Conservation (phyloP, 768 basidiomycete genomes). For the Inosperma sp. region DNA sequence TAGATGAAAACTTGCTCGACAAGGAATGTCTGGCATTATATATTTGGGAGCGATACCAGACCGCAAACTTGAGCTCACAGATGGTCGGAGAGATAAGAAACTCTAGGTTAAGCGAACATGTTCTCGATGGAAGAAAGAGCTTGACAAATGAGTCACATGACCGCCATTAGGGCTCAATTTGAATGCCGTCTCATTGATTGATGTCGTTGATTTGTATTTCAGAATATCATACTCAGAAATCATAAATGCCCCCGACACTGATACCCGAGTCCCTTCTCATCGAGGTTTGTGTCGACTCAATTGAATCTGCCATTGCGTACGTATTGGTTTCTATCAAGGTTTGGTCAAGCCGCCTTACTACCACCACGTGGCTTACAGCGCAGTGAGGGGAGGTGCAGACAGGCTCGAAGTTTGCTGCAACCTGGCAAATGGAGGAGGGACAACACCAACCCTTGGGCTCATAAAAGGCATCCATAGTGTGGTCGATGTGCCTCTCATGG, state of each 20-base stretch:
- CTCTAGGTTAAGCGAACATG: no score
- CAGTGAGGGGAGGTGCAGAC: constrained; percentile 65
- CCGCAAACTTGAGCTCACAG: no score
- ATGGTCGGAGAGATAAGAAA: no score
- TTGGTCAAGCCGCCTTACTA: background rate
- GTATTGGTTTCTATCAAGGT: constrained; percentile 25
- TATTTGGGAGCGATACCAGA: no score
- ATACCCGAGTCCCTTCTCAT: constrained; percentile 19
- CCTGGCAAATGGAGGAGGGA: constrained; percentile 71
- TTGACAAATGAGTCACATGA: no score
- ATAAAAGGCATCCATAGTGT: constrained; percentile 51
- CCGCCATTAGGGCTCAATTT: no score
- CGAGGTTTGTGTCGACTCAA: constrained; percentile 76
- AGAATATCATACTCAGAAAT: no score
- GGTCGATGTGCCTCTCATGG: constrained; percentile 63
- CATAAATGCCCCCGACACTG: background rate
- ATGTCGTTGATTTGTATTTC: no score
- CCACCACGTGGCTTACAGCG: constrained; percentile 38
- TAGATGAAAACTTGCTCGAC: no score
- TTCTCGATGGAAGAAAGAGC: no score
- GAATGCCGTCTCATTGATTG: no score
- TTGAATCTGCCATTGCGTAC: constrained; percentile 64
- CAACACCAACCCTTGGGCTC: constrained; percentile 76
- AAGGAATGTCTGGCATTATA: no score
- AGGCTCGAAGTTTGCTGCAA: constrained; percentile 75